phyloP scores from a whole-genome alignment of 495 filamentous ascomycete genomes.

The Aspergillus affinis region DNA sequence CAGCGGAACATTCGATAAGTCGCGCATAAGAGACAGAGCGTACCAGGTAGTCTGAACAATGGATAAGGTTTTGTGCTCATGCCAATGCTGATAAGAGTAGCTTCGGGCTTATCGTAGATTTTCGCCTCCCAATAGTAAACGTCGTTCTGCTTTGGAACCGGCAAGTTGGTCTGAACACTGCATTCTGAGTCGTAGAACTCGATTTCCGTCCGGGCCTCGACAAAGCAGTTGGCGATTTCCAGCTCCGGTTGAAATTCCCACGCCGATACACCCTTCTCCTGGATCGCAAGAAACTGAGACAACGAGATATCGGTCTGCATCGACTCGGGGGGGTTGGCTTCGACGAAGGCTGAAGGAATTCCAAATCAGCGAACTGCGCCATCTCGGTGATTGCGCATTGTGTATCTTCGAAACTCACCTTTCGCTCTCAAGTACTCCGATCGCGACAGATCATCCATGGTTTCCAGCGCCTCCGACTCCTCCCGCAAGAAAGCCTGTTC shows the following conservation, averaged over 20 bases:
- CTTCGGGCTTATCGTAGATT: slow-evolving; percentile 94
- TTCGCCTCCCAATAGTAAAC: slow-evolving; percentile 99
- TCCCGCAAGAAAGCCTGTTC: slow-evolving; percentile 89
- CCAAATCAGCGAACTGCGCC: slow-evolving; percentile 15
- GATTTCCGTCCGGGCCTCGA: slow-evolving; percentile 92
- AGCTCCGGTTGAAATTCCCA: slow-evolving; percentile 99
- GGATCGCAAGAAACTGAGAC: slow-evolving; percentile 95
- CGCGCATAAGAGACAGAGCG: slow-evolving; percentile 15
- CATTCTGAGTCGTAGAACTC: slow-evolving; percentile 98
- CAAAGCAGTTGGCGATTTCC: slow-evolving; percentile 98
- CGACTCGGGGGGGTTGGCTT: slow-evolving; percentile 94
- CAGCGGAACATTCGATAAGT: background rate
- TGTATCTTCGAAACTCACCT: slow-evolving; percentile 55
- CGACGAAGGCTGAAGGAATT: slow-evolving; percentile 70
- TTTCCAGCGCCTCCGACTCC: slow-evolving; percentile 91
- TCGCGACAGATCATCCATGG: slow-evolving; percentile 90
- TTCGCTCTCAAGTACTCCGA: slow-evolving; percentile 93
- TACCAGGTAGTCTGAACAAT: slow-evolving; percentile 90
- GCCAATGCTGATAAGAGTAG: slow-evolving; percentile 79
- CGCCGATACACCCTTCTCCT: slow-evolving; percentile 97
- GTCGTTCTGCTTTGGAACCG: slow-evolving; percentile 97
- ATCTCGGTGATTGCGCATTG: background rate
- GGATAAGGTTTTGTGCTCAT: slow-evolving; percentile 97
- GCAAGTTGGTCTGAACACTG: slow-evolving; percentile 94
- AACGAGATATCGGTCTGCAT: slow-evolving; percentile 94